phyloP scores from a whole-genome alignment of 257 asterid species.

The Solanum gracilifrons region DNA sequence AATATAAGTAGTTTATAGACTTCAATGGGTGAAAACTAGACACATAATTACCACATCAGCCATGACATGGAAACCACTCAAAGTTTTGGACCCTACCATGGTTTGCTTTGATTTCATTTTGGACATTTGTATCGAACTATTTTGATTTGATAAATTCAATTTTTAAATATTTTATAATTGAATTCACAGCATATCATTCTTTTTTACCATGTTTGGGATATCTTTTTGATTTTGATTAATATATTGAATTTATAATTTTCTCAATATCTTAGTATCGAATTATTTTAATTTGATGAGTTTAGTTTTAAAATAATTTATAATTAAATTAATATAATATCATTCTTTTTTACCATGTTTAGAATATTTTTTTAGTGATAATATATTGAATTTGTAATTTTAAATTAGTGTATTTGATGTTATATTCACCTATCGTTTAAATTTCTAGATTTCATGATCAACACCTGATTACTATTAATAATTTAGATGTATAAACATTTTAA shows the following conservation, averaged over 20 bases:
- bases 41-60: not conserved
- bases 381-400: no score
- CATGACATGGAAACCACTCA: not conserved
- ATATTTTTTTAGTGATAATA: no score
- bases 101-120: not conserved
- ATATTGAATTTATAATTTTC: no score
- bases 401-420: no score
- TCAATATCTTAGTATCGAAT: no score
- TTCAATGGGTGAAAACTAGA: not conserved
- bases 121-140: not conserved
- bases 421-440: no score
- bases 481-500: no score
- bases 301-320: not conserved
- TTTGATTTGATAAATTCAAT: not conserved
- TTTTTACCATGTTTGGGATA: no score
- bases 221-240: no score
- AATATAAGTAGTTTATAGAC: not conserved
- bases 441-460: no score
- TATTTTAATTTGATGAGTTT: not conserved
- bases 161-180: not conserved
- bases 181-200: not conserved
- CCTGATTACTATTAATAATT: no score
- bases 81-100: not conserved
- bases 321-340: not conserved
- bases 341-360: no score